Evolutionary conservation across 2,329 filamentous ascomycete genomes (phyloP), one percentile per base, ranked within the genome.

Genomic region (Fusarium sp.): DNA sequence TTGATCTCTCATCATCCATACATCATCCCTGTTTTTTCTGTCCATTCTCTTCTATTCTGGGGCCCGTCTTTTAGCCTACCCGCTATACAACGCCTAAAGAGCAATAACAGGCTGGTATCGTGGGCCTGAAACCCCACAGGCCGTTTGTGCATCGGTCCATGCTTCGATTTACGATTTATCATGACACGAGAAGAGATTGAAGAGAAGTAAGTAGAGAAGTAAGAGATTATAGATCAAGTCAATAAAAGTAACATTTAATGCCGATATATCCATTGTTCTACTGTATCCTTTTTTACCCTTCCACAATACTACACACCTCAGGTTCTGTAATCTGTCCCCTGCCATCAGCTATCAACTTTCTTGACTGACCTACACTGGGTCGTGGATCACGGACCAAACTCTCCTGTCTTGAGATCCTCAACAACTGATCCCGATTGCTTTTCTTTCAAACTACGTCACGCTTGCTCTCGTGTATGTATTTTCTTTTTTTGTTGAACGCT

Each of bases 371-470:
- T 51, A 56, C 46, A 34, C 46, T 65, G 56, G 49, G 34, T 46
- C 59, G 40, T 64, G 56, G 60, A 67, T 62, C 64, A 59, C 72
- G 72, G 72, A 74, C 72, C 70, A 74, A 74, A 74, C 31, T 60
- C 72, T 74, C 72, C 72, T 71, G 56, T 61, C 36, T 67, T n/a
- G 33, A 56, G 55, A 51, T 69, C 45, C 41, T 62, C 57, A 67
- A 50, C 62, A 52, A 65, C 53, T 36, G 37, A 57, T 59, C 62
- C 46, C 62, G 62, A 55, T 57, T 68, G 12, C 50, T 63, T 57
- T 57, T 52, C 57, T 60, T 23, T 3, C 46, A 61, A 47, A 59
- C 65, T 72, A 73, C 71, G 71, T 73, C 71, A 73, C 66, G 56
- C 47, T 51, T 64, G 45, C 20, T 46, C 44, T 41, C 49, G 54